Conservation (phyloP, 2,329 filamentous ascomycete genomes). For the Stagonosporopsis chrysanthemi region DNA sequence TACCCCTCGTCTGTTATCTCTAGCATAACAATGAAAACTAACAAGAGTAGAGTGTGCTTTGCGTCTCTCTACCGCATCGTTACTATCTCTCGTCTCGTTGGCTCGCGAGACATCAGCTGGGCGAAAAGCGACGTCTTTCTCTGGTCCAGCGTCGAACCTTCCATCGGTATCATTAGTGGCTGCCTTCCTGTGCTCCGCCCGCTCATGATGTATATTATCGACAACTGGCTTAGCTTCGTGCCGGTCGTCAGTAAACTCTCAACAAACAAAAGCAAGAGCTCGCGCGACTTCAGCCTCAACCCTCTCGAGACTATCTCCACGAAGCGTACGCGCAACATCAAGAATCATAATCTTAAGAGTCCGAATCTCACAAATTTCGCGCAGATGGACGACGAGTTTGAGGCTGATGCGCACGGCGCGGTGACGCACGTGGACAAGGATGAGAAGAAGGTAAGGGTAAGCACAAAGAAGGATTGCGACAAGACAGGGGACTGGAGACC, state of each 20-base stretch:
- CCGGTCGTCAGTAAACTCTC: not conserved
- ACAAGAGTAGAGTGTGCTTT: not conserved
- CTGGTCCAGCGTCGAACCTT: not conserved
- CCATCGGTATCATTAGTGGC: not conserved
- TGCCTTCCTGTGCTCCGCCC: not conserved
- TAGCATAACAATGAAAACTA: not conserved
- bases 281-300: conserved; percentile 5
- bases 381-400: conserved; percentile 13
- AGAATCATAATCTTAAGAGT: conserved; percentile 22
- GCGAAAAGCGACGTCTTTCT: not conserved
- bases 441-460: conserved; percentile 4
- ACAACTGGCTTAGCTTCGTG: not conserved
- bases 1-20: not conserved
- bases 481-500: conserved; percentile 22
- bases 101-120: not conserved
- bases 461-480: conserved; percentile 9
- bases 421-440: not conserved
- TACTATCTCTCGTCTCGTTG: not conserved
- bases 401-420: conserved; percentile 7
- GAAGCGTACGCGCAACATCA: conserved; percentile 31
- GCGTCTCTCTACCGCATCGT: not conserved
- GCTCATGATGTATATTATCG: not conserved
- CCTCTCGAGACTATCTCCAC: conserved; percentile 32
- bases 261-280: conserved; percentile 3
- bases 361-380: conserved; percentile 11